phyloP scores from a whole-genome alignment of 257 asterid species.

The Capsicum rhomboideum region DNA sequence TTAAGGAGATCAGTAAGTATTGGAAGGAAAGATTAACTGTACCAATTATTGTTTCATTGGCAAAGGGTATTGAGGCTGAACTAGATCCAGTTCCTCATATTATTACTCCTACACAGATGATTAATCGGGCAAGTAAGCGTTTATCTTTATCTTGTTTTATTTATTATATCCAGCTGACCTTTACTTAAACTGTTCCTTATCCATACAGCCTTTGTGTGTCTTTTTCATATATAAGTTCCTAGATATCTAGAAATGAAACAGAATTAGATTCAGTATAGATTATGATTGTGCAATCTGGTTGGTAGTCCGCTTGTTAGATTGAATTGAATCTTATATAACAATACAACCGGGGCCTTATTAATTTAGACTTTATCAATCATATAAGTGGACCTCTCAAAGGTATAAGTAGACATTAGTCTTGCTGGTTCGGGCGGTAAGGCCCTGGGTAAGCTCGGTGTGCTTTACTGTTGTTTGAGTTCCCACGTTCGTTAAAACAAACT shows the following conservation, averaged over 20 bases:
- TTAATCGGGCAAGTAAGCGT: slow-evolving; percentile 64
- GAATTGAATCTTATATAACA: no score
- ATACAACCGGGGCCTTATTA: no score
- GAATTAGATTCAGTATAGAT: background rate
- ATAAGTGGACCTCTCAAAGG: no score
- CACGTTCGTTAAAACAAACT: background rate
- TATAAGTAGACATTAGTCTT: no score
- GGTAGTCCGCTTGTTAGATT: no score
- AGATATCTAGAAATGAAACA: background rate
- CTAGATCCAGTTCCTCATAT: slow-evolving; percentile 63
- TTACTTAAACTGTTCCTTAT: background rate
- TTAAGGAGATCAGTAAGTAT: slow-evolving; percentile 66
- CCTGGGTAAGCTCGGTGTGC: no score
- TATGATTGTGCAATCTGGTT: no score
- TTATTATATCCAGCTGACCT: background rate
- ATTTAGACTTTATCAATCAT: no score
- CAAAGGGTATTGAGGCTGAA: slow-evolving; percentile 91
- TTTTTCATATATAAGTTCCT: background rate
- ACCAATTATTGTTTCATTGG: slow-evolving; percentile 68
- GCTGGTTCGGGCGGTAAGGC: no score
- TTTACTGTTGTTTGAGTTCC: background rate
- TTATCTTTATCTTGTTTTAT: background rate
- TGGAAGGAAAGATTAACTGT: slow-evolving; percentile 79
- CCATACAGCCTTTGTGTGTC: background rate
- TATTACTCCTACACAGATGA: slow-evolving; percentile 89